Conservation (phyloP, 2,329 filamentous ascomycete genomes). For the Dactylellina haptotyla region DNA sequence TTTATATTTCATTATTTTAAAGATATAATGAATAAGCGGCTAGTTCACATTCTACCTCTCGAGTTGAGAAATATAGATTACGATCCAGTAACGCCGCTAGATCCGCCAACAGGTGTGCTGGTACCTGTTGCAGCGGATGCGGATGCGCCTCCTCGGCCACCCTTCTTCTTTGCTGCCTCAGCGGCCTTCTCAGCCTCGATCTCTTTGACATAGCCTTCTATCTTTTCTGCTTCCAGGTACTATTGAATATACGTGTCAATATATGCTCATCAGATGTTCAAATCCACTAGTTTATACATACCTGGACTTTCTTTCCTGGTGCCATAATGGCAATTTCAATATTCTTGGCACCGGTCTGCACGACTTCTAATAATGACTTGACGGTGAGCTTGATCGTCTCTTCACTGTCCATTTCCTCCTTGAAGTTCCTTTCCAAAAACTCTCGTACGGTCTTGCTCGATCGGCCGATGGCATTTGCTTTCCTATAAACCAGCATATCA, state of each 20-base stretch:
- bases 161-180: constrained; percentile 97
- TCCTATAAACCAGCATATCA: constrained; percentile 69
- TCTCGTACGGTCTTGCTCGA: constrained; percentile 99
- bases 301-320: constrained; percentile 84
- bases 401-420: constrained; percentile 95
- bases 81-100: constrained; percentile 24
- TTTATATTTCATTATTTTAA: constrained; percentile 9
- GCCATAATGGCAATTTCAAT: constrained; percentile 99
- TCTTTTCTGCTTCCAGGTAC: constrained; percentile 86
- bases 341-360: constrained; percentile 99
- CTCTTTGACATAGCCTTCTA: constrained; percentile 96
- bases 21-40: constrained; percentile 10
- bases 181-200: constrained; percentile 99
- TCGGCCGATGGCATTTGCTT: constrained; percentile 97
- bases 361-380: constrained; percentile 96
- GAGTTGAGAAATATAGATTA: background rate
- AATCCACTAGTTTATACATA: constrained; percentile 12
- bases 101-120: constrained; percentile 59
- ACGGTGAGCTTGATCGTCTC: constrained; percentile 96
- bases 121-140: constrained; percentile 60
- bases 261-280: background rate
- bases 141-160: constrained; percentile 66
- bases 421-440: constrained; percentile 98
- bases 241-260: background rate
- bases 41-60: background rate